Evolutionary conservation across 129 eudicot species (phyloP).

Genomic region (Apium graveolens): DNA sequence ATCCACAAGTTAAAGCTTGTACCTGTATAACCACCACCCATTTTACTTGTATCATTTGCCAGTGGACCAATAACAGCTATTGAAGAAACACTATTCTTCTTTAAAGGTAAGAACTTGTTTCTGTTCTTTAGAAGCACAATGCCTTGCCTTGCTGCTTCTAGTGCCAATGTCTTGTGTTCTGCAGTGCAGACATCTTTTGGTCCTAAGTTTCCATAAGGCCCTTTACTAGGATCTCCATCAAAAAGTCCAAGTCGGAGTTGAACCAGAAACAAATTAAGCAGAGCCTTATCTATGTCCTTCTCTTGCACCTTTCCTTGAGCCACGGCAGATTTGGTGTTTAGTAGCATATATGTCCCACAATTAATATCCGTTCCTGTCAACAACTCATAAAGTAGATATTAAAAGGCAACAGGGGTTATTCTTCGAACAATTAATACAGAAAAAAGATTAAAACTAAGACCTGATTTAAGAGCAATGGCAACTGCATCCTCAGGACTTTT

Average conservation of each 20-base stretch:
- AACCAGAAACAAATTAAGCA: constrained; percentile 59
- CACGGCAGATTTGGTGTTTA: constrained; percentile 53
- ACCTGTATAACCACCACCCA: constrained; percentile 92
- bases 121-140: constrained; percentile 83
- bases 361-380: constrained; percentile 76
- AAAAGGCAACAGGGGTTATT: neutral
- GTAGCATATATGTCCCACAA: constrained; percentile 84
- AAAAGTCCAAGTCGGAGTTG: constrained; percentile 72
- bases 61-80: constrained; percentile 83
- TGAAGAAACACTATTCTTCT: constrained; percentile 43
- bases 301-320: constrained; percentile 63
- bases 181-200: constrained; percentile 58
- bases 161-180: constrained; percentile 59
- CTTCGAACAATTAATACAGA: neutral
- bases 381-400: neutral
- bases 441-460: constrained; percentile 24
- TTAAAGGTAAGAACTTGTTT: constrained; percentile 61
- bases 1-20: neutral
- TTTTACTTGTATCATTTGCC: constrained; percentile 48
- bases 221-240: constrained; percentile 56
- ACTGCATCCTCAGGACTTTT: constrained; percentile 83
- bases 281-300: constrained; percentile 68
- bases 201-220: constrained; percentile 51
- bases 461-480: constrained; percentile 88
- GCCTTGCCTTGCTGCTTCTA: constrained; percentile 84